Evolutionary conservation across 2,329 filamentous ascomycete species (phyloP), one percentile per base, ranked within the genome.

Genomic region (Aspergillus eucalypticola): DNA sequence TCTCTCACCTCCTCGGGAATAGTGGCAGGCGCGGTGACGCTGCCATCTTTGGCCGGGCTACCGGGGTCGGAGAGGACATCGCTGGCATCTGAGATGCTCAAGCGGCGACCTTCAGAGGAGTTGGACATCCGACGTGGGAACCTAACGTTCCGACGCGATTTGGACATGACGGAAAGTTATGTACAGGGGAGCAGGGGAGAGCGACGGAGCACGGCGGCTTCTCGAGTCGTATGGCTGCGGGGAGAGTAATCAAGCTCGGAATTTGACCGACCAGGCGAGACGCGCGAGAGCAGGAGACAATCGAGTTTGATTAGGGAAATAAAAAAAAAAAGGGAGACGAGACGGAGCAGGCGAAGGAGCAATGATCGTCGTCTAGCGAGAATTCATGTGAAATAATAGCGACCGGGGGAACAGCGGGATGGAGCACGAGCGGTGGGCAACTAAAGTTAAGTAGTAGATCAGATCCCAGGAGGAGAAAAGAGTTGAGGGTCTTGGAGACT

Each of bases 121-220:
- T 80, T 81, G 35, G 66, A 59, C 42, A 56, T 63, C 58, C 73
- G 79, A 70, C 85, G 83, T 64, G 82, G 81, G 73, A 88, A 88
- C 75, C 86, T 83, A 73, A 88, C 84, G 74, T 84, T 83, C 71
- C 83, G 83, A 71, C 82, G 81, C 60, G 83, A 78, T 69, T 80
- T 83, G 59, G 81, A 79, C 83, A 84, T 84, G 63, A 64, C 72
- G 64, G 54, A 59, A 64, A 35, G 32, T 35, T 63, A 56, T 56
- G 60, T 54, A 62, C 64, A 51, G 58, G 59, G 56, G 55, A 35
- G 32, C 32, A 35, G 32, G 32, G 32, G 11, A 35, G 32, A 35
- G 32, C 32, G 46, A 61, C 61, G 60, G 63, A 60, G 61, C 58
- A 58, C 55, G 60, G 60, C 49, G 51, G 27, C 42, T 29, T 23